Conservation (phyloP, 805 yeast genomes). For the Lipomyces chichibuensis region DNA sequence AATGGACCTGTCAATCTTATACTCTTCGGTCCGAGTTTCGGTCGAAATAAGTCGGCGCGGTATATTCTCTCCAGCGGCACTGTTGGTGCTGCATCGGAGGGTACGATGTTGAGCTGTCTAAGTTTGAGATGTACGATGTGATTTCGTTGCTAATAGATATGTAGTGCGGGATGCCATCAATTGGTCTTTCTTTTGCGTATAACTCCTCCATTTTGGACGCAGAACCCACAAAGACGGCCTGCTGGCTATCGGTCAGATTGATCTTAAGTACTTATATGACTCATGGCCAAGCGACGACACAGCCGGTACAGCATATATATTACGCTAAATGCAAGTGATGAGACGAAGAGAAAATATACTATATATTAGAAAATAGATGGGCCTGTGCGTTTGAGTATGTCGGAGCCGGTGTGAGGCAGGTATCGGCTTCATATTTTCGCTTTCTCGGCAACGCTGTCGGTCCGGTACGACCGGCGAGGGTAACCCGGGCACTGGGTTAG, state of each 20-base stretch:
- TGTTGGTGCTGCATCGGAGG: constrained; percentile 96
- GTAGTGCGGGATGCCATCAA: constrained; percentile 54
- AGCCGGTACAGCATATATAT: constrained; percentile 79
- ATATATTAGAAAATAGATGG: constrained; percentile 85
- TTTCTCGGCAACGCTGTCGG: too few relatives aligned
- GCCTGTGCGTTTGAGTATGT: constrained; percentile 56
- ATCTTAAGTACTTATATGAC: constrained; percentile 59
- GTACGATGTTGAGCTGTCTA: constrained; percentile 54
- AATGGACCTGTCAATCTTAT: constrained; percentile 77
- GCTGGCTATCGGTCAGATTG: constrained; percentile 65
- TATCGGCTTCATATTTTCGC: too few relatives aligned
- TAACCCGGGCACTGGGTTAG: too few relatives aligned
- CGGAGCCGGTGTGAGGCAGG: too few relatives aligned
- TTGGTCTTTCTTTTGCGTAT: constrained; percentile 89
- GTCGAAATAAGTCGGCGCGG: constrained; percentile 86
- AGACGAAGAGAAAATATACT: constrained; percentile 69
- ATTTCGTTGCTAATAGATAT: not conserved
- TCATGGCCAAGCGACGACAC: constrained; percentile 56
- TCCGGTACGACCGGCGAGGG: too few relatives aligned
- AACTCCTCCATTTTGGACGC: constrained; percentile 55
- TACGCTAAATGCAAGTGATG: constrained; percentile 64
- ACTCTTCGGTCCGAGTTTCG: constrained; percentile 93
- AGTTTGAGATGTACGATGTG: not conserved
- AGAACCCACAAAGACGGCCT: constrained; percentile 61
- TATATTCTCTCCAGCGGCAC: constrained; percentile 93